Conservation (phyloP, 169 alveolate genomes). For the Cryptosporidium muris region DNA sequence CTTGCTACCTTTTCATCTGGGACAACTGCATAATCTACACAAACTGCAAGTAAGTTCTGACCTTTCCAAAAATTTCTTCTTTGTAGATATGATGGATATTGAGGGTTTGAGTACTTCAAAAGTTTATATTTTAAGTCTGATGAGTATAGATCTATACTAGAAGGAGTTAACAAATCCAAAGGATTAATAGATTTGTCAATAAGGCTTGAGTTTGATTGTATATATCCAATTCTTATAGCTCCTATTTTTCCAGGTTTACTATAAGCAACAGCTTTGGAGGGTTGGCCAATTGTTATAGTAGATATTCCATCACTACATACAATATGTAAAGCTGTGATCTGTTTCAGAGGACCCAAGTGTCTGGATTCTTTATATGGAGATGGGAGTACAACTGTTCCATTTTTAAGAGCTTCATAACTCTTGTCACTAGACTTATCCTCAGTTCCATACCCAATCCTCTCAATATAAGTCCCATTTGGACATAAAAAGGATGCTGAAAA, state of each 20-base stretch:
- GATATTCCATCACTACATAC: conserved; percentile 68
- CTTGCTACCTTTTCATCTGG: background rate
- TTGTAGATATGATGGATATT: conserved; percentile 40
- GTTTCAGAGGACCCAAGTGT: conserved; percentile 58
- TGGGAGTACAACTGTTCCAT: conserved; percentile 44
- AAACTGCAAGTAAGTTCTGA: conserved; percentile 36
- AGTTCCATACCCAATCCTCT: conserved; percentile 65
- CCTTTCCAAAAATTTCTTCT: conserved; percentile 33
- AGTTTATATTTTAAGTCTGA: conserved; percentile 1
- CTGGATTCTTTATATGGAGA: conserved; percentile 35
- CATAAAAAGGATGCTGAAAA: conserved; percentile 58
- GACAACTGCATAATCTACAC: conserved; percentile 45
- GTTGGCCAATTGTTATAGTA: conserved; percentile 52
- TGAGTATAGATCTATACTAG: conserved; percentile 43
- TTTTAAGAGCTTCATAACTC: conserved; percentile 18
- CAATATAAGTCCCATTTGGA: conserved; percentile 67
- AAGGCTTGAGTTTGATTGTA: conserved; percentile 8
- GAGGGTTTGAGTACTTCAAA: conserved; percentile 39
- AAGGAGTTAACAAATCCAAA: conserved; percentile 7
- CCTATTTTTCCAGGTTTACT: conserved; percentile 63
- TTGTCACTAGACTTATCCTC: conserved; percentile 6
- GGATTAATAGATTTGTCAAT: background rate
- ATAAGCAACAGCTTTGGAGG: conserved; percentile 26
- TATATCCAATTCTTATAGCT: conserved; percentile 39
- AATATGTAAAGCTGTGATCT: conserved; percentile 29